Percentiles rank a stretch among this genome's conserved stretches.
Conservation (phyloP, 768 basidiomycete genomes). For the Macrolepiota albuminosa region DNA sequence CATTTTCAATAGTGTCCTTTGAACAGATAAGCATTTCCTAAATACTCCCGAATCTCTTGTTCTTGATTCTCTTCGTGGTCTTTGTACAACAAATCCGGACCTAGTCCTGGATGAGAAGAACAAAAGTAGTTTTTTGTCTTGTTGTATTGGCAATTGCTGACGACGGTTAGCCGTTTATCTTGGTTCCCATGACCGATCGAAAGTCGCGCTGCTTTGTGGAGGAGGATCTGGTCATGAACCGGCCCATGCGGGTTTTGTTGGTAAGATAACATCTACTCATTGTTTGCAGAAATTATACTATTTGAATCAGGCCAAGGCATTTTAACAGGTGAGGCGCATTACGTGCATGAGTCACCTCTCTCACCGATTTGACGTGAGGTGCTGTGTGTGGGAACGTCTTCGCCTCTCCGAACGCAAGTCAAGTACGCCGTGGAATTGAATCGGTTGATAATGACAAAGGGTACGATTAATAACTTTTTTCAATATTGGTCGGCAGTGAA, state of each 20-base stretch:
- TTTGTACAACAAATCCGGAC: slow-evolving; percentile 66
- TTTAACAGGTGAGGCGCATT: slow-evolving; percentile 48
- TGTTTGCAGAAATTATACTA: neutral
- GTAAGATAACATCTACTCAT: slow-evolving; percentile 29
- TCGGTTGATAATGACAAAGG: slow-evolving; percentile 69
- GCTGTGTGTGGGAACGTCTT: slow-evolving; percentile 90
- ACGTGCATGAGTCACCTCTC: neutral
- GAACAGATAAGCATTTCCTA: slow-evolving; percentile 70
- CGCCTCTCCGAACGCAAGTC: slow-evolving; percentile 83
- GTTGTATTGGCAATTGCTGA: slow-evolving; percentile 6
- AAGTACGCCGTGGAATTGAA: slow-evolving; percentile 79
- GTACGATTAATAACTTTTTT: slow-evolving; percentile 29
- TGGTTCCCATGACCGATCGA: slow-evolving; percentile 49
- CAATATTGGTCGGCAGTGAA: neutral
- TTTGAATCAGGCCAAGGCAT: slow-evolving; percentile 62
- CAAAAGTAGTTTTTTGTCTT: slow-evolving; percentile 47
- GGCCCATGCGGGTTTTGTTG: slow-evolving; percentile 86
- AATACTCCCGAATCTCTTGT: slow-evolving; percentile 71
- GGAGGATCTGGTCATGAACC: slow-evolving; percentile 92
- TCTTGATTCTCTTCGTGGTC: slow-evolving; percentile 70
- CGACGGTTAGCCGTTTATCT: slow-evolving; percentile 55
- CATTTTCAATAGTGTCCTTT: neutral
- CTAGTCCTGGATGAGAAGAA: slow-evolving; percentile 65
- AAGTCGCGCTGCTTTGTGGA: slow-evolving; percentile 77
- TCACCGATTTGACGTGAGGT: slow-evolving; percentile 19